Evolutionary conservation across 1,284 basidiomycete genomes (phyloP), one percentile per base, ranked within the genome.

Genomic region (Bjerkandera adusta): DNA sequence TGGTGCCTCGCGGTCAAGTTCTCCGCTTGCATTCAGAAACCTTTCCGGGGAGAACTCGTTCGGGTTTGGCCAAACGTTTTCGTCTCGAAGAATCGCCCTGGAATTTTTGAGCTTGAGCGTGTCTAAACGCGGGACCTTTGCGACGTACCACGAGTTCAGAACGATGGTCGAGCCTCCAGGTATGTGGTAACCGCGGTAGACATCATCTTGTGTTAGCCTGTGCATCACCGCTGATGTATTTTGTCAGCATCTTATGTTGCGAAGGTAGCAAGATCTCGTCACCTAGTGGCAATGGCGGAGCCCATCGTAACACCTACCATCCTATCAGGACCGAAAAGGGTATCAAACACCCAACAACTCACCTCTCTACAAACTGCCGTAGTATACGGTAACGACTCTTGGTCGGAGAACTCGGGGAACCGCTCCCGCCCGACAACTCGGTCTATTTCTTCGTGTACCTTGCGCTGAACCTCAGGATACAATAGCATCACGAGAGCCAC

Each of bases 21-120:
- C 38, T 16, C 45, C 45, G 15, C 26, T 18, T 3, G 29, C 1
- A 25, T 15, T 41, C n/a, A 64, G 44, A 41, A 54, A 60, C 11
- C 58, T 45, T 13, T 56, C 57, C 16, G 55, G 56, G 8, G 30
- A 25, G 41, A 59, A 59, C 15, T 18, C 13, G 10, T 52, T 40
- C 18, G 57, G 44, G 18, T 55, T 35, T n/a, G 53, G 40, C 11
- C 53, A 59, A 10, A 51, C 27, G 2, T 43, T 15, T 13, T 51
- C 49, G 34, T 58, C 53, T 13, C 55, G 48, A 10, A 50, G 52
- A 43, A 59, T 57, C 3, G 57, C 57, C 57, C 57, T 59, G 34
- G 10, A 12, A 12, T 34, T 36, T 8, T 16, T n/a, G 15, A 20
- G 7, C 18, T 21, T 15, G 16, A 3, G 26, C 7, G n/a, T 15